Percentiles rank a stretch among this genome's conserved stretches.
Evolutionary conservation across 208 protist genomes (phyloP).

Genomic region (Leishmania amazonensis): DNA sequence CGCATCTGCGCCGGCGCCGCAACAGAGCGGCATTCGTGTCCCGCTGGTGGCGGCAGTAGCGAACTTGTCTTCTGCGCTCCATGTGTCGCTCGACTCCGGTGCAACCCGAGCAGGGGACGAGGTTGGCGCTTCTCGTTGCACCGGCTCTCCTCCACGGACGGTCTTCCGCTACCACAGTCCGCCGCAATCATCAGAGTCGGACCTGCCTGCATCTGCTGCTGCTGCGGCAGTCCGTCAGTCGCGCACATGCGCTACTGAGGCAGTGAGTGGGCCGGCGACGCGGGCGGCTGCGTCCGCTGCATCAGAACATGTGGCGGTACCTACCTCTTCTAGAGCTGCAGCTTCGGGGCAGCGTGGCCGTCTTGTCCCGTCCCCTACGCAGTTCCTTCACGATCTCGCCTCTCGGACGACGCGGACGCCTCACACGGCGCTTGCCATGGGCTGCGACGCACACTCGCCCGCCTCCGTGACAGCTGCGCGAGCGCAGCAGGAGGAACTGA

Average conservation of each 20-base stretch:
- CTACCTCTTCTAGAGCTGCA: background rate
- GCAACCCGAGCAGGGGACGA: background rate
- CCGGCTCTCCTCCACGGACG: constrained; percentile 37
- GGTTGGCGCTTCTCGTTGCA: background rate
- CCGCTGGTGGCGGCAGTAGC: background rate
- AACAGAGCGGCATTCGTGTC: background rate
- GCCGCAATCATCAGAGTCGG: constrained; percentile 1
- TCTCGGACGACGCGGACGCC: background rate
- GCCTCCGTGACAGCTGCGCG: background rate
- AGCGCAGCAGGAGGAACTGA: constrained; percentile 12
- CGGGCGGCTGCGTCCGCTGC: background rate
- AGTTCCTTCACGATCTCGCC: constrained; percentile 25
- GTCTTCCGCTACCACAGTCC: constrained; percentile 40
- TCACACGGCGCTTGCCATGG: background rate
- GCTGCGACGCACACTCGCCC: background rate
- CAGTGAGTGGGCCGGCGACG: background rate
- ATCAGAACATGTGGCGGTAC: background rate
- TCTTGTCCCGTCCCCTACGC: constrained; percentile 30
- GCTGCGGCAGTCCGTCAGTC: background rate
- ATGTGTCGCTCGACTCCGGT: background rate
- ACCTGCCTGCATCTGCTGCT: constrained; percentile 5
- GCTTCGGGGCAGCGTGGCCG: background rate
- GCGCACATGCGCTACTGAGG: background rate
- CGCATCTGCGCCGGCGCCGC: background rate
- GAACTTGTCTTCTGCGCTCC: background rate